phyloP scores from a whole-genome alignment of 2,329 filamentous ascomycete species.

The Xylaria sp. region DNA sequence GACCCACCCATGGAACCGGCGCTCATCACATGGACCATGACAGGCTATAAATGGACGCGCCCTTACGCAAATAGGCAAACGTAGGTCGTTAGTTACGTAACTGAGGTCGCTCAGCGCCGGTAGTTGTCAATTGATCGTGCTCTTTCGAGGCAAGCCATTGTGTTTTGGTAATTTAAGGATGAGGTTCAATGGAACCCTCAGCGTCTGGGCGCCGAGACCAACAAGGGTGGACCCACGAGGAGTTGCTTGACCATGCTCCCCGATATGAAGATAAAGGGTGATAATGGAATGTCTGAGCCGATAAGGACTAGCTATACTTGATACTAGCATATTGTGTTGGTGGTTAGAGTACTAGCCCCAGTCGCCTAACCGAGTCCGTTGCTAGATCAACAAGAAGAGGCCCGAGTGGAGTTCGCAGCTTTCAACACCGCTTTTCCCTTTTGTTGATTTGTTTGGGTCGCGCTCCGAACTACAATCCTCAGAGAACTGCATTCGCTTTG shows the following conservation, averaged over 20 bases:
- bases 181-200: too few species aligned
- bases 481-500: constrained; percentile 2
- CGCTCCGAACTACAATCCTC: background rate
- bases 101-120: too few species aligned
- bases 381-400: background rate
- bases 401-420: background rate
- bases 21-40: too few species aligned
- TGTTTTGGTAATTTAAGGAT: too few species aligned
- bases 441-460: constrained; percentile 5
- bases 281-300: background rate
- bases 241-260: background rate
- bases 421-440: background rate
- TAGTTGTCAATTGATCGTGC: too few species aligned
- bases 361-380: background rate
- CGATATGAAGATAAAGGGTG: background rate
- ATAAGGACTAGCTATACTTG: background rate
- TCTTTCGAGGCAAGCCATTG: too few species aligned
- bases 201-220: background rate
- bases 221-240: background rate
- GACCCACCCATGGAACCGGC: too few species aligned
- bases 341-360: background rate
- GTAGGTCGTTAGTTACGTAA: background rate
- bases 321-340: background rate
- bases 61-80: too few species aligned
- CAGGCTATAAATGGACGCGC: too few species aligned